Base-by-base conservation (phyloP, 2,329 filamentous ascomycete species). In the Gliomastix tumulicola region DNA sequence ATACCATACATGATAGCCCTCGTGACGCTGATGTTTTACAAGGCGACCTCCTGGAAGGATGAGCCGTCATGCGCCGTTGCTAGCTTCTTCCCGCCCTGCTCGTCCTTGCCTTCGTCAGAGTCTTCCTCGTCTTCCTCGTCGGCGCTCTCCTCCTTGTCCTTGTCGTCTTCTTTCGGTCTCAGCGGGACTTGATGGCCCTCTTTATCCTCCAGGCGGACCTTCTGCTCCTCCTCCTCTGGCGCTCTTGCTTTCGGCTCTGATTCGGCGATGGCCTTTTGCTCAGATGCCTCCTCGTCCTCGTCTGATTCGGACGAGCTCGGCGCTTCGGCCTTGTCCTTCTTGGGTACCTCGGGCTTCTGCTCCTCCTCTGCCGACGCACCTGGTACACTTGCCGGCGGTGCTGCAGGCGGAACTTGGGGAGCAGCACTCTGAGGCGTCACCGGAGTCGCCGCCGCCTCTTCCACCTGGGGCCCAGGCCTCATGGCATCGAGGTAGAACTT, bases 401-500 rank as follows among this genome's bases (percentile, higher is more conserved):
- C n/a, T n/a, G n/a, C n/a, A n/a, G n/a, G n/a, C n/a, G n/a, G n/a
- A n/a, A n/a, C n/a, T n/a, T n/a, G n/a, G n/a, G n/a, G n/a, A n/a
- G n/a, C n/a, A n/a, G n/a, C n/a, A n/a, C n/a, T n/a, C n/a, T n/a
- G n/a, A 13, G 56, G 50, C 7, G 55, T 41, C 7, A 43, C 28
- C 21, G 45, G 40, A 5, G 46, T 40, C 12, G 46, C 45, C 4
- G 50, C 31, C 13, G 55, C 49, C 36, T 64, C 56, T 35, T 65
- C 59, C 41, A 46, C 50, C 8, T 53, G 53, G 8, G 66, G 67
- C 0, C 63, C 65, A 6, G 69, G 67, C 28, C 69, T 61, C 48
- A 75, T 62, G 18, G 90, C 92, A 55, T 96, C 89, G 21, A 98
- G 74, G 60, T 98, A 98, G 63, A 96, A 98, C 49, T 89, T 89